phyloP scores from a whole-genome alignment of 1,139 yeast genomes.

The Suhomyces bribrorum region DNA sequence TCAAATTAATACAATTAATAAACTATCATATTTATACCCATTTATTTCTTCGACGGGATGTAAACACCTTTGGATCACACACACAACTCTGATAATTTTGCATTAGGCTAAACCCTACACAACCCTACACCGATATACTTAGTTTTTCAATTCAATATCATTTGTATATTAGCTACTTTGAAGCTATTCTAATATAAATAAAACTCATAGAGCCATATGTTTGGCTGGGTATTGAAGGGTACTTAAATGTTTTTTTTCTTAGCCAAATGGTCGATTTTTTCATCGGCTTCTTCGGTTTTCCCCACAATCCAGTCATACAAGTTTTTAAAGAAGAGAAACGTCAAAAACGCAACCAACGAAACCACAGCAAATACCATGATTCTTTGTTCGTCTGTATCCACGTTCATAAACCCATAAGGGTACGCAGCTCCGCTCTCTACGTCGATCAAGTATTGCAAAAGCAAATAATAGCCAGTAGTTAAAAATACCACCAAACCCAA shows the following conservation, averaged over 20 bases:
- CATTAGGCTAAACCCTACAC: too few species aligned
- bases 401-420: conserved; percentile 70
- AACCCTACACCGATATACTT: too few species aligned
- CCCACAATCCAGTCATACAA: conserved; percentile 27
- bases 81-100: too few species aligned
- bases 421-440: conserved; percentile 45
- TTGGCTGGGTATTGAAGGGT: not conserved
- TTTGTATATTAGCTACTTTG: too few species aligned
- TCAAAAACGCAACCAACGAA: conserved; percentile 45
- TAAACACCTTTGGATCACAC: too few species aligned
- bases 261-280: conserved; percentile 16
- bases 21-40: too few species aligned
- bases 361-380: conserved; percentile 52
- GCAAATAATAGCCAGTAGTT: conserved; percentile 54
- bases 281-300: conserved; percentile 16
- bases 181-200: too few species aligned
- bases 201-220: conserved; percentile 3
- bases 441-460: conserved; percentile 50
- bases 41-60: too few species aligned
- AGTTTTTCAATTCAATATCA: too few species aligned
- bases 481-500: conserved; percentile 38
- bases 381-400: conserved; percentile 43
- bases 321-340: conserved; percentile 31
- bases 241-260: conserved; percentile 1
- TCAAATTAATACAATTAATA: too few species aligned